Evolutionary conservation across 1,139 yeast genomes (phyloP), one percentile per base, ranked within the genome.

Genomic region (Komagataea norvegica): DNA sequence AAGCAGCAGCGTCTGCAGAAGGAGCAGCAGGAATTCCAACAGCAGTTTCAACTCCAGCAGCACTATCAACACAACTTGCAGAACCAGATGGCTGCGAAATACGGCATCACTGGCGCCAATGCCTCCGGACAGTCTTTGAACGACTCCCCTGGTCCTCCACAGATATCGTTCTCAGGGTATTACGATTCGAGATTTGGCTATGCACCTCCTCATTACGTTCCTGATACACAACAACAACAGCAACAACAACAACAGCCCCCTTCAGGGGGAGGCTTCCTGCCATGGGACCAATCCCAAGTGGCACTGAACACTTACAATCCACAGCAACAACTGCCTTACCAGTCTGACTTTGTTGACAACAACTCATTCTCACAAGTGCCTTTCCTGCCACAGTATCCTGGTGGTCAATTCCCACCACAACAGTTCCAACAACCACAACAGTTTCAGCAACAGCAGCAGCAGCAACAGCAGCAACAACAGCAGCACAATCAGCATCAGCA

Each of bases 51-150:
- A 8, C 38, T 29, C 5, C 48, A 42, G 14, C 50, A 45, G 13
- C 44, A 37, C 11, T 35, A 37, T n/a, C 54, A 50, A 27, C 51
- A 46, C 20, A 20, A 13, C n/a, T 30, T 44, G 8, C 52, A 49
- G 25, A 25, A 20, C 7, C 49, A 48, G 30, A 43, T 51, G 41
- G 52, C 53, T 9, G 50, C 49, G 3, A 48, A 46, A 32, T 49
- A 49, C 30, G 49, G 52, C 17, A 42, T 32, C 9, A 36, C 37
- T 21, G 46, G 45, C 9, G 41, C 43, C 7, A 25, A n/a, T n/a
- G n/a, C n/a, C n/a, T n/a, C n/a, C n/a, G n/a, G n/a, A n/a, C n/a
- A n/a, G n/a, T 15, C 8, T n/a, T 14, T 14, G 25, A 20, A 31
- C n/a, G n/a, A n/a, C n/a, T n/a, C n/a, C n/a, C n/a, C n/a, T n/a